These are phyloP conservation scores for Periconia digitata DNA, from an alignment of 2,329 filamentous ascomycete species.

Conservation along the genomic window DNA sequence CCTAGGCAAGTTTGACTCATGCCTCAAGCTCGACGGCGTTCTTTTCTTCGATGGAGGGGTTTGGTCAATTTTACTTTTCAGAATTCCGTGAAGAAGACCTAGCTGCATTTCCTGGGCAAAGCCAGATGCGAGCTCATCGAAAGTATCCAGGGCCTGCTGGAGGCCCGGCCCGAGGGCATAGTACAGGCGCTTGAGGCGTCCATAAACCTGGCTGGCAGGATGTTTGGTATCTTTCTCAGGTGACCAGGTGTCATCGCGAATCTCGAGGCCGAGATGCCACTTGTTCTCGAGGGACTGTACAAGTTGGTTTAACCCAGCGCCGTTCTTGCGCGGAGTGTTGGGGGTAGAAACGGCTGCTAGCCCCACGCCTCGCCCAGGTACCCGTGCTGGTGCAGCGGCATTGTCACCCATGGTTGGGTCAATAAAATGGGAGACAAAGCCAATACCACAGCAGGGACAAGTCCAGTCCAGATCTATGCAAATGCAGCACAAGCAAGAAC, in stretches of 20 bases:
- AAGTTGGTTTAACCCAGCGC: constrained; percentile 17
- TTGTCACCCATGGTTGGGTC: background rate
- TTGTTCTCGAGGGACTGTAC: constrained; percentile 21
- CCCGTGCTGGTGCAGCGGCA: background rate
- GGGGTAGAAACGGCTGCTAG: constrained; percentile 15
- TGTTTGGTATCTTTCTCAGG: constrained; percentile 15
- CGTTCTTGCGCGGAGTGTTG: constrained; percentile 19
- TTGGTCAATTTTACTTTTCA: constrained; percentile 8
- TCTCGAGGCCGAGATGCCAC: constrained; percentile 23
- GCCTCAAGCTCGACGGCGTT: constrained; percentile 5
- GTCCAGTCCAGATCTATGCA: no score
- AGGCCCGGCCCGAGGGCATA: constrained; percentile 16
- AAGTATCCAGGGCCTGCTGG: constrained; percentile 16
- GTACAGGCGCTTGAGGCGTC: constrained; percentile 21
- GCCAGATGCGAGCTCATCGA: constrained; percentile 10
- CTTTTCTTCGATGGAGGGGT: constrained; percentile 1
- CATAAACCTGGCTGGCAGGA: constrained; percentile 15
- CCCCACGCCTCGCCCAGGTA: constrained; percentile 9
- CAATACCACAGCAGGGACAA: no score
- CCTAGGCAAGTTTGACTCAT: background rate
- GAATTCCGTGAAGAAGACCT: constrained; percentile 11
- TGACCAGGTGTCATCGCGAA: constrained; percentile 20
- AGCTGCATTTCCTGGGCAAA: background rate
- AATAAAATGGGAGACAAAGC: no score
- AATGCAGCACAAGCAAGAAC: no score